Evolutionary conservation across 495 filamentous ascomycete species (phyloP).

Genomic region (Lophiotrema nucula): DNA sequence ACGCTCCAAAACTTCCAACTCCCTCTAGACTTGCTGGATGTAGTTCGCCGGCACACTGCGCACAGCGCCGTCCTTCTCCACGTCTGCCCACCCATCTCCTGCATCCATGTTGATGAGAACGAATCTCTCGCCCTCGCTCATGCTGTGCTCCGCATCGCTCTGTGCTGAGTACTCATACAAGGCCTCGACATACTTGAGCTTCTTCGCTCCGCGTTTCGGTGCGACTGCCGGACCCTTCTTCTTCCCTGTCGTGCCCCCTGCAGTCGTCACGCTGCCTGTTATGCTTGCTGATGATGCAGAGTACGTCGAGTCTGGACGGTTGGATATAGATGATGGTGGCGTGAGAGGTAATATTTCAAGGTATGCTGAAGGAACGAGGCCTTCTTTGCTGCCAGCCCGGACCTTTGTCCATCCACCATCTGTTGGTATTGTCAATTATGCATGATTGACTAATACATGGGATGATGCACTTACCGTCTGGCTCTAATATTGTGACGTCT

Average conservation of each 20-base stretch:
- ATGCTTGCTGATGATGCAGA: slow-evolving; percentile 49
- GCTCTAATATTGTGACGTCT: slow-evolving; percentile 75
- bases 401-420: slow-evolving; percentile 94
- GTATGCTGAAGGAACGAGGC: slow-evolving; percentile 84
- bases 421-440: slow-evolving; percentile 37
- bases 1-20: too few species aligned
- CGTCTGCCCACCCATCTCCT: slow-evolving; percentile 95
- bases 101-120: slow-evolving; percentile 79
- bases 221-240: slow-evolving; percentile 93
- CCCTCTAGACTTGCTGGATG: slow-evolving; percentile 71
- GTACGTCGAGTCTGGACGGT: slow-evolving; percentile 62
- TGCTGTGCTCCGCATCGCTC: slow-evolving; percentile 82
- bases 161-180: slow-evolving; percentile 87
- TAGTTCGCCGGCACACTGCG: slow-evolving; percentile 94
- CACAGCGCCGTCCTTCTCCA: slow-evolving; percentile 85
- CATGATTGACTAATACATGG: not conserved
- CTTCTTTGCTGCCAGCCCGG: slow-evolving; percentile 64
- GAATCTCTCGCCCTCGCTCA: slow-evolving; percentile 87
- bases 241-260: slow-evolving; percentile 57
- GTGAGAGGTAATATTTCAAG: slow-evolving; percentile 53
- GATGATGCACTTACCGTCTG: slow-evolving; percentile 68
- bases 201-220: slow-evolving; percentile 88
- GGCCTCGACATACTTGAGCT: slow-evolving; percentile 90
- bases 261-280: slow-evolving; percentile 29
- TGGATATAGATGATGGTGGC: slow-evolving; percentile 47